Evolutionary conservation across 371 early-diverging fungal species (phyloP).

Genomic region (Apophysomyces trapeziformis): DNA sequence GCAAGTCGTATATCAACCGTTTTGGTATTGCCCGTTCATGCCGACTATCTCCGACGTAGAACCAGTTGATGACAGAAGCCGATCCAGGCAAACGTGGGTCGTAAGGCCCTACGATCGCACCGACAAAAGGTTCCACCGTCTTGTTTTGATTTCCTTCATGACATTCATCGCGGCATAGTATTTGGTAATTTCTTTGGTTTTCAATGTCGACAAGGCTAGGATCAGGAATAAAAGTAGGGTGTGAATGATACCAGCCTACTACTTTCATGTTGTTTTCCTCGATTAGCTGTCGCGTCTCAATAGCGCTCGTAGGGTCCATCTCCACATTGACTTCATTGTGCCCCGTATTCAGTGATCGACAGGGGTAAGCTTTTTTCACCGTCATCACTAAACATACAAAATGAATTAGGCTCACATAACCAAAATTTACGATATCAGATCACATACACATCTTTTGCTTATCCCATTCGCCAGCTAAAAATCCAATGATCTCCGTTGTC

Average conservation of each 20-base stretch:
- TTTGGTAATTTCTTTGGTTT: slow-evolving; percentile 85
- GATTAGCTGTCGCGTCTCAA: slow-evolving; percentile 77
- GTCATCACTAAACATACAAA: slow-evolving; percentile 41
- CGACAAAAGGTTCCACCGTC: slow-evolving; percentile 80
- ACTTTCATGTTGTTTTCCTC: slow-evolving; percentile 72
- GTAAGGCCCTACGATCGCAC: slow-evolving; percentile 90
- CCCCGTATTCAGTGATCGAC: slow-evolving; percentile 71
- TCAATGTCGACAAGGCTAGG: slow-evolving; percentile 65
- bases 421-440: not conserved
- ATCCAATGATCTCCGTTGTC: slow-evolving; percentile 86
- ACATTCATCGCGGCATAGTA: slow-evolving; percentile 59
- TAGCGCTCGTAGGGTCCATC: slow-evolving; percentile 84
- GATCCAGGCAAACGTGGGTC: slow-evolving; percentile 81
- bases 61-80: slow-evolving; percentile 85
- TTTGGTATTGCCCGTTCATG: slow-evolving; percentile 61
- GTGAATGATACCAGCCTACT: slow-evolving; percentile 76
- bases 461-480: slow-evolving; percentile 82
- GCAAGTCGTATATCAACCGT: slow-evolving; percentile 64
- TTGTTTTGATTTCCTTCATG: not conserved
- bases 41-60: slow-evolving; percentile 59
- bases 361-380: slow-evolving; percentile 72
- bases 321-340: slow-evolving; percentile 86
- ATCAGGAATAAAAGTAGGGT: slow-evolving; percentile 46
- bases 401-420: not conserved
- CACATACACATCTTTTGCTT: slow-evolving; percentile 46